Conservation (phyloP, 2,329 filamentous ascomycete species). For the Diaporthe amygdali region DNA sequence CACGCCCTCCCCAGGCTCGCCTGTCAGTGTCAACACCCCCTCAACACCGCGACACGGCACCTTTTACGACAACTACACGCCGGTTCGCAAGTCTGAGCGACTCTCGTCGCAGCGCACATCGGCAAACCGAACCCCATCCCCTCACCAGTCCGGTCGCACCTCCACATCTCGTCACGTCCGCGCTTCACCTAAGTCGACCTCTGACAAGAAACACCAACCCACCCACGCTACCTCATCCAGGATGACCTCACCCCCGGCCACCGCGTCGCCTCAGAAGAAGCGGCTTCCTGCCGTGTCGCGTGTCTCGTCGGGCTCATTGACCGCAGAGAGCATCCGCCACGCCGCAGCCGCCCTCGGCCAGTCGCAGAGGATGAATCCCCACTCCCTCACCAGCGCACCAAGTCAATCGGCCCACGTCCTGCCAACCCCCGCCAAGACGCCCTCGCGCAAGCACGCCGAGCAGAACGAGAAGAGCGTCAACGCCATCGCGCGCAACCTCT, state of each 20-base stretch:
- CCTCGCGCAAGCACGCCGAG: slow-evolving; percentile 63
- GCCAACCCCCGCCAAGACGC: slow-evolving; percentile 81
- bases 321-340: slow-evolving; percentile 47
- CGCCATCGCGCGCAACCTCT: slow-evolving; percentile 65
- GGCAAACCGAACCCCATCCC: slow-evolving; percentile 61
- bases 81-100: slow-evolving; percentile 68
- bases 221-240: slow-evolving; percentile 30
- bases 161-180: slow-evolving; percentile 32
- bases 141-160: slow-evolving; percentile 39
- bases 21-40: slow-evolving; percentile 64
- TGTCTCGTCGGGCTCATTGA: slow-evolving; percentile 51
- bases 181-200: slow-evolving; percentile 33
- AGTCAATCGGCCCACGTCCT: slow-evolving; percentile 54
- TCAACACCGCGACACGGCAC: slow-evolving; percentile 74
- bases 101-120: slow-evolving; percentile 59
- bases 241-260: slow-evolving; percentile 37
- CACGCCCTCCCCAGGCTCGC: slow-evolving; percentile 64
- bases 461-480: slow-evolving; percentile 57
- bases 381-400: slow-evolving; percentile 31
- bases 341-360: slow-evolving; percentile 49
- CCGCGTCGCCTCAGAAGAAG: slow-evolving; percentile 57
- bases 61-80: slow-evolving; percentile 70
- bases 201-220: slow-evolving; percentile 22
- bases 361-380: slow-evolving; percentile 31
- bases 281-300: slow-evolving; percentile 51